These are phyloP conservation scores for Tarenaya hassleriana DNA, from an alignment of 345 rosid species.

Conservation along the genomic window DNA sequence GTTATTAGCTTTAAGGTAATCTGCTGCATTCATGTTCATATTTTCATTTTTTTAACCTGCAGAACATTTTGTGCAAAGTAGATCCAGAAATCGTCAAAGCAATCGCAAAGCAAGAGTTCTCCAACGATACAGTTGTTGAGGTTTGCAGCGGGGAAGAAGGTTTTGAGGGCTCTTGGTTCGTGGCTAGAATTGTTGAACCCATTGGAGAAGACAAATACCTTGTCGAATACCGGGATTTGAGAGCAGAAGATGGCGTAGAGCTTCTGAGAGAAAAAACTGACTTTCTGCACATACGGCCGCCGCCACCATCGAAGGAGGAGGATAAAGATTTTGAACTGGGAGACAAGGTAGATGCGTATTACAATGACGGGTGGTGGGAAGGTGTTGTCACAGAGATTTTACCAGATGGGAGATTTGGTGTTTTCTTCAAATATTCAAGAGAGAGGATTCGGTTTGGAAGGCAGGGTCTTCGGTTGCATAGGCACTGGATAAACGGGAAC, in stretches of 20 bases:
- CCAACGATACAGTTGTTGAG: slow-evolving; percentile 37
- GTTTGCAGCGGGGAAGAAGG: slow-evolving; percentile 64
- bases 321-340: slow-evolving; percentile 29
- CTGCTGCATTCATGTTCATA: not conserved
- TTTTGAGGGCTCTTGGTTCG: slow-evolving; percentile 62
- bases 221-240: slow-evolving; percentile 43
- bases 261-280: slow-evolving; percentile 44
- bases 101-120: slow-evolving; percentile 21
- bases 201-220: slow-evolving; percentile 32
- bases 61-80: slow-evolving; percentile 18
- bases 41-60: slow-evolving; percentile 8
- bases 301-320: slow-evolving; percentile 32
- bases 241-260: slow-evolving; percentile 41
- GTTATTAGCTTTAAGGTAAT: not conserved
- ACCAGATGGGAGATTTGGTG: slow-evolving; percentile 23
- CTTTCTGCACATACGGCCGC: slow-evolving; percentile 41
- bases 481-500: slow-evolving; percentile 51
- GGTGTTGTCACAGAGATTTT: slow-evolving; percentile 39
- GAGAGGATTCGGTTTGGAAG: slow-evolving; percentile 42
- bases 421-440: slow-evolving; percentile 36
- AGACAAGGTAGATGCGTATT: slow-evolving; percentile 53
- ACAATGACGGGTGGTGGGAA: slow-evolving; percentile 71
- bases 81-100: slow-evolving; percentile 18
- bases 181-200: slow-evolving; percentile 37
- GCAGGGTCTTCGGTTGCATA: slow-evolving; percentile 52